Conservation (phyloP, 352 stramenopile genomes). For the Phytophthora ramorum region DNA sequence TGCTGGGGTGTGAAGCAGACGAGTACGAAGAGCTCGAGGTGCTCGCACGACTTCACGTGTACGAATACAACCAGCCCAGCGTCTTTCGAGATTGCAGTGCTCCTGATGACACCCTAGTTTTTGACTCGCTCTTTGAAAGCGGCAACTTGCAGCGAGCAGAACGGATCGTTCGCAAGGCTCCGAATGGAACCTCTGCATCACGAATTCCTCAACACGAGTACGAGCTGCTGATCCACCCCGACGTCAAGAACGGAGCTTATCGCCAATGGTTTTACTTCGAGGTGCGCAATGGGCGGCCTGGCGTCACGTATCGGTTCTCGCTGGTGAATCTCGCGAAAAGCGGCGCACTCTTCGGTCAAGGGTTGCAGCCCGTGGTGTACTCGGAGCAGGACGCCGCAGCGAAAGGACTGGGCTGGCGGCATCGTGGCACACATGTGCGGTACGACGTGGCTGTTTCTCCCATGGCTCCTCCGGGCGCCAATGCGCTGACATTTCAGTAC, state of each 20-base stretch:
- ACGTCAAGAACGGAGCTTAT: slow-evolving; percentile 86
- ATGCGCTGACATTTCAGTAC: slow-evolving; percentile 77
- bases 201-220: slow-evolving; percentile 59
- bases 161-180: slow-evolving; percentile 53
- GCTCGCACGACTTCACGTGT: slow-evolving; percentile 52
- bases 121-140: slow-evolving; percentile 83
- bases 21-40: slow-evolving; percentile 41
- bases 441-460: slow-evolving; percentile 61
- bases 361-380: slow-evolving; percentile 85
- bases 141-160: slow-evolving; percentile 71
- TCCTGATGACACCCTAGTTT: slow-evolving; percentile 61
- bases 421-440: slow-evolving; percentile 63
- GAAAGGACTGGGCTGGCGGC: slow-evolving; percentile 62
- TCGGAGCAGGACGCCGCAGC: slow-evolving; percentile 57
- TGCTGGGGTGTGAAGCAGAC: slow-evolving; percentile 46
- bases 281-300: slow-evolving; percentile 63
- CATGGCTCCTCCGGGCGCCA: slow-evolving; percentile 47
- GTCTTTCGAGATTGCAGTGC: slow-evolving; percentile 43
- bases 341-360: slow-evolving; percentile 80
- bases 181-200: not conserved
- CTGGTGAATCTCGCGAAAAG: slow-evolving; percentile 87
- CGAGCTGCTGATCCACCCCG: slow-evolving; percentile 74
- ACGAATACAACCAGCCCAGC: slow-evolving; percentile 76
- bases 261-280: slow-evolving; percentile 93
- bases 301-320: slow-evolving; percentile 70